Percentiles rank a stretch among this genome's conserved stretches.
Evolutionary conservation across 2,329 filamentous ascomycete species (phyloP).

Genomic region (Scytalidium sp.): DNA sequence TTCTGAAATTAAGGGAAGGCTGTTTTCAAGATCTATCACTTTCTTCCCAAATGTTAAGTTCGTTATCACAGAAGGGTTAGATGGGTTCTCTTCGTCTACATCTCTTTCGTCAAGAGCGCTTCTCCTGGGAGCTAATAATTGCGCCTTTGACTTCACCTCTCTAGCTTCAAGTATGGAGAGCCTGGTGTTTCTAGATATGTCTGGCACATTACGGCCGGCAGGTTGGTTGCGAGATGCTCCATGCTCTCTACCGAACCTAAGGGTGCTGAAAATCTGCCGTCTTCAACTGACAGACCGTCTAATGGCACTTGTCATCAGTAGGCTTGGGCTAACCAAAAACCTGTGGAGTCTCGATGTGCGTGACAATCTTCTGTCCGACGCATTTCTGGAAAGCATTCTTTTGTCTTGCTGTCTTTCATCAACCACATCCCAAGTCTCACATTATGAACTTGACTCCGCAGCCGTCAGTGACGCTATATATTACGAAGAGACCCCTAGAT

Average conservation of each 20-base stretch:
- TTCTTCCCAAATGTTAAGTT: slow-evolving; percentile 27
- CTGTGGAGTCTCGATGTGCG: slow-evolving; percentile 58
- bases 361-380: slow-evolving; percentile 50
- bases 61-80: neutral
- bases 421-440: neutral
- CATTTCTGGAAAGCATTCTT: slow-evolving; percentile 7
- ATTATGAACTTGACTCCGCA: slow-evolving; percentile 10
- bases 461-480: slow-evolving; percentile 19
- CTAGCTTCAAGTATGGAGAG: slow-evolving; percentile 30
- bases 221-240: slow-evolving; percentile 30
- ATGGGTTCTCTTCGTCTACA: slow-evolving; percentile 37
- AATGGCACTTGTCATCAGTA: slow-evolving; percentile 29
- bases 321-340: slow-evolving; percentile 22
- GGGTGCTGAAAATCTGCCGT: slow-evolving; percentile 48
- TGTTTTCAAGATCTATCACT: slow-evolving; percentile 38
- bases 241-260: slow-evolving; percentile 42
- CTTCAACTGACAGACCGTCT: slow-evolving; percentile 43
- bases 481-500: slow-evolving; percentile 1
- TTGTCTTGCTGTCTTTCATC: slow-evolving; percentile 27
- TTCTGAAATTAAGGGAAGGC: slow-evolving; percentile 26
- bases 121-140: slow-evolving; percentile 42
- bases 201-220: slow-evolving; percentile 35
- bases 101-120: slow-evolving; percentile 35
- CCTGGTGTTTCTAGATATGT: slow-evolving; percentile 52
- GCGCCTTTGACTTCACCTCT: slow-evolving; percentile 38